phyloP scores from a whole-genome alignment of 78 protist genomes.

The Acrasis kona region DNA sequence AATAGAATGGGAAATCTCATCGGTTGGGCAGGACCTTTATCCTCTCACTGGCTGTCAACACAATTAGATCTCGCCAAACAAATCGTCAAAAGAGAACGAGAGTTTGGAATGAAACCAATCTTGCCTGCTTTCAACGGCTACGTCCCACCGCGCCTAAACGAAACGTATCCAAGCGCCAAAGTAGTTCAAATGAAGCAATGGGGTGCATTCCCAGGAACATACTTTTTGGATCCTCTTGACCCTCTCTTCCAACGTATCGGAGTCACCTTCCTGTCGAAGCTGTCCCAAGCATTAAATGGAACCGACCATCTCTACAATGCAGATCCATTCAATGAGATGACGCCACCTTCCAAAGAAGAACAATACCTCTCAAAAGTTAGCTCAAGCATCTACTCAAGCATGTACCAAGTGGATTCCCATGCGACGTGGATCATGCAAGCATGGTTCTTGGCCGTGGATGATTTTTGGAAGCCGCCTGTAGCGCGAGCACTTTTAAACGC shows the following conservation, averaged over 20 bases:
- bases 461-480: slow-evolving; percentile 42
- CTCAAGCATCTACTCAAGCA: slow-evolving; percentile 13
- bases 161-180: slow-evolving; percentile 38
- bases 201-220: slow-evolving; percentile 18
- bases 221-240: slow-evolving; percentile 50
- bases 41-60: slow-evolving; percentile 22
- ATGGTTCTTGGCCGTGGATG: slow-evolving; percentile 44
- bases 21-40: slow-evolving; percentile 64
- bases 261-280: slow-evolving; percentile 9
- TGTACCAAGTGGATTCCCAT: slow-evolving; percentile 51
- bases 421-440: slow-evolving; percentile 78
- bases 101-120: slow-evolving; percentile 59
- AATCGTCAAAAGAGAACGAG: slow-evolving; percentile 45
- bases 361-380: slow-evolving; percentile 14
- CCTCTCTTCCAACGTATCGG: slow-evolving; percentile 49
- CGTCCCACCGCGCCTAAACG: slow-evolving; percentile 41
- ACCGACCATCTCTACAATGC: slow-evolving; percentile 67
- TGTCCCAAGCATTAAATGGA: slow-evolving; percentile 31
- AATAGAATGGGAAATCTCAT: slow-evolving; percentile 71
- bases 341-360: slow-evolving; percentile 34
- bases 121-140: slow-evolving; percentile 76
- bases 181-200: slow-evolving; percentile 26
- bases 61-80: slow-evolving; percentile 37
- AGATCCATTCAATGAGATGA: slow-evolving; percentile 70
- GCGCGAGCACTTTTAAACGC: slow-evolving; percentile 54